Evolutionary conservation across 306 rosid species (phyloP), one percentile per base, ranked within the genome.

Genomic region (Vigna unguiculata): DNA sequence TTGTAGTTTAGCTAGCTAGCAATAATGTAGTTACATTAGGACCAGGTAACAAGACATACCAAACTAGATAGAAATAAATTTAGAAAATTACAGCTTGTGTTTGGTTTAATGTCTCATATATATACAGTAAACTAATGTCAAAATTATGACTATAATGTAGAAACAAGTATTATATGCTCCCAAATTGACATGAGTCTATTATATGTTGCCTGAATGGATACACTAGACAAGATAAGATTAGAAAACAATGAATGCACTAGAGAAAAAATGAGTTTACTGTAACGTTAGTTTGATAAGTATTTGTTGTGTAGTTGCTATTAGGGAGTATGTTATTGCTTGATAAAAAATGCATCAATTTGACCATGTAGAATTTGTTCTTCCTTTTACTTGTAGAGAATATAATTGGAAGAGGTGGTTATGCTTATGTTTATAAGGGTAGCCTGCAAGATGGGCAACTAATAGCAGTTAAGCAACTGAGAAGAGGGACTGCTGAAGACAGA

Each of bases 391-490:
- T 38, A 93, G 98, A 83, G 32, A 87, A 91, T 59, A 21, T 83
- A 71, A 91, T 93, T 43, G 98, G 97, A 82, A 85, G 74, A 76
- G 98, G 98, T 59, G 98, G 98, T 16, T 91, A 40, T 57, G 88
- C 92, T 2, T 84, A 88, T 66, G 98, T 93, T 70, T 93, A 81
- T 78, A 90, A 78, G 87, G 98, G 96, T 21, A 5, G 84, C 13
- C 82, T 93, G 54, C 80, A 34, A 82, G 76, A 87, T 57, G 98
- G 93, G 45, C 87, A 90, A 67, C 84, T 90, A 43, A 69, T 91
- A 52, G 98, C 97, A 5, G 88, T 91, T 58, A 93, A 91, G 83
- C 71, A 78, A 53, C 64, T 91, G 74, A 86, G 53, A 11, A 90
- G 71, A 69, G 97, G 97, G 78, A 84, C 85, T 30, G 1, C 63